Evolutionary conservation across 1,284 basidiomycete species (phyloP).

Genomic region (Ganoderma meredithae): DNA sequence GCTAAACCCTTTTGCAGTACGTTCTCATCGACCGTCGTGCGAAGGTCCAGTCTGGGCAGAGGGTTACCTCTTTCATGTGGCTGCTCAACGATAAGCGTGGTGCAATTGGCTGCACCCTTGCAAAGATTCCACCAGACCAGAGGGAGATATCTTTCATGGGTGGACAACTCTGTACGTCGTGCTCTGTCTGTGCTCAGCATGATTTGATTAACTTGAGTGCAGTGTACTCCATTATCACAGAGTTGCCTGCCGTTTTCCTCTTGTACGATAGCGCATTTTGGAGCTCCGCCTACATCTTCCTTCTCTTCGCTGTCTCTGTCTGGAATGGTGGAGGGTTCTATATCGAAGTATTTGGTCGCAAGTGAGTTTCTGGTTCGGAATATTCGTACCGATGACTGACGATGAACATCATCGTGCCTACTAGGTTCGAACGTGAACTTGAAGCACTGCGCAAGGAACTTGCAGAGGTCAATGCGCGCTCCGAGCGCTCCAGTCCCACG

Average conservation of each 20-base stretch:
- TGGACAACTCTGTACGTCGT: slow-evolving; percentile 78
- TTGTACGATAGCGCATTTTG: slow-evolving; percentile 80
- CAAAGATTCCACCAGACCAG: slow-evolving; percentile 63
- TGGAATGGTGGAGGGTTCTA: slow-evolving; percentile 91
- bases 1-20: slow-evolving; percentile 56
- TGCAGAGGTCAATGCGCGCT: slow-evolving; percentile 61
- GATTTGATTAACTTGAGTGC: slow-evolving; percentile 6
- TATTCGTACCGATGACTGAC: slow-evolving; percentile 3
- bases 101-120: slow-evolving; percentile 76
- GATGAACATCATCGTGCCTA: slow-evolving; percentile 5
- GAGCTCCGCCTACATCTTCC: slow-evolving; percentile 79
- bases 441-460: slow-evolving; percentile 89
- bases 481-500: slow-evolving; percentile 59
- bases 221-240: slow-evolving; percentile 89
- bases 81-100: slow-evolving; percentile 88
- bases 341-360: slow-evolving; percentile 94
- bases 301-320: slow-evolving; percentile 82
- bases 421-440: slow-evolving; percentile 88
- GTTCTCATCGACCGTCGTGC: slow-evolving; percentile 83
- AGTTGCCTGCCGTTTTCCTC: slow-evolving; percentile 84
- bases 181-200: not conserved
- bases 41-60: slow-evolving; percentile 88
- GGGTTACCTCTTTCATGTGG: slow-evolving; percentile 86
- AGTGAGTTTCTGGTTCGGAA: slow-evolving; percentile 59
- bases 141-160: slow-evolving; percentile 82